Evolutionary conservation across 768 basidiomycete species (phyloP), one percentile per base, ranked within the genome.

Genomic region (Phaffia australis): DNA sequence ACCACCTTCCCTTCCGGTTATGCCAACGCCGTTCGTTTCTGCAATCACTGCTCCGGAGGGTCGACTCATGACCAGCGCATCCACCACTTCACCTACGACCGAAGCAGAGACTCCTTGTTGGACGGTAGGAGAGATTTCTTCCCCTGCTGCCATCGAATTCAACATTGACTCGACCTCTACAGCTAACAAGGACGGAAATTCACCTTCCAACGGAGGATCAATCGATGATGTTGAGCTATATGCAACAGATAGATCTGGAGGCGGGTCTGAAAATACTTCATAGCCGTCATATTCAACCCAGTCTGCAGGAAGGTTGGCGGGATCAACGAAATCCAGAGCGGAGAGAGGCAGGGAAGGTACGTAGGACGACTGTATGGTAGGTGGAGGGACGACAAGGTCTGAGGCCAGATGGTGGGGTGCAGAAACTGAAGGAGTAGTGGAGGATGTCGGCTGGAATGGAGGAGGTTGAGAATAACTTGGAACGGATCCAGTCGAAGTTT

Each of bases 201-300:
- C 64, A 32, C 66, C 66, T 16, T 67, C 66, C 1, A n/a, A 21
- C n/a, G 66, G 66, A 25, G 66, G 66, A 48, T 67, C 66, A 52
- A 67, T 60, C 42, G 47, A 49, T 5, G 52, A 52, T 16, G 60
- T 61, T 0, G 66, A 51, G 16, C 55, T 21, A 18, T 61, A 54
- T 18, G 58, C 52, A 55, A 67, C 42, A n/a, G 51, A 61, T 21
- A 62, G 42, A 0, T 59, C 54, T 1, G 66, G 66, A 15, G 66
- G 60, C 8, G 66, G 66, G 18, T 55, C 52, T 0, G 60, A 62
- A 46, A 67, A 67, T 1, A 30, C 15, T 35, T 67, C 66, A 47
- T 61, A 67, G 2, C 66, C 66, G 48, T 67, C 66, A 25, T 29
- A 49, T 27, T 67, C 66, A 47, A 56, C 16, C 66, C 66, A 67